A percentile compares a stretch with the other conserved stretches of the same genome.
phyloP scores from a whole-genome alignment of 768 basidiomycete genomes.

The Tylopilus felleus region DNA sequence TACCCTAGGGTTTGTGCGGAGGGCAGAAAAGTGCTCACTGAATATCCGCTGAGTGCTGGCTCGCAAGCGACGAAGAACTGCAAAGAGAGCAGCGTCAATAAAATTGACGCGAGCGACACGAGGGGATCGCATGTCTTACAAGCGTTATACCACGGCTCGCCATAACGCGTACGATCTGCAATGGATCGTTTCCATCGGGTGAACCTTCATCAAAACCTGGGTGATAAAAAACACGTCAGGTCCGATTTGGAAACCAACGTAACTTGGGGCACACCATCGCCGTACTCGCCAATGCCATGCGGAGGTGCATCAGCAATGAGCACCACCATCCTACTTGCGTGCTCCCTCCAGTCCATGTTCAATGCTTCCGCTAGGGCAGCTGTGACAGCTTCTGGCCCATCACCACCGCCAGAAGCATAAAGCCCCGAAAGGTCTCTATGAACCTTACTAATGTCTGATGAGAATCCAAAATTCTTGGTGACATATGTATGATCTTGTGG shows the following conservation, averaged over 20 bases:
- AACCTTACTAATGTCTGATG: constrained; percentile 85
- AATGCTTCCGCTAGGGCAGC: constrained; percentile 85
- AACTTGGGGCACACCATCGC: constrained; percentile 67
- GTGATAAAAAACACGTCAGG: constrained; percentile 10
- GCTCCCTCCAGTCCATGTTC: constrained; percentile 86
- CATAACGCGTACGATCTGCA: constrained; percentile 85
- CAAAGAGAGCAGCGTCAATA: constrained; percentile 4
- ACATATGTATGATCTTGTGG: constrained; percentile 97
- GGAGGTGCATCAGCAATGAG: constrained; percentile 97
- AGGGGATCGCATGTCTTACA: constrained; percentile 42
- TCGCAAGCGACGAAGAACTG: constrained; percentile 99
- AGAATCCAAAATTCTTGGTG: constrained; percentile 91
- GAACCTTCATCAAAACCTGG: constrained; percentile 91
- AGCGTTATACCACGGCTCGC: constrained; percentile 87
- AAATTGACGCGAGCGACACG: not conserved
- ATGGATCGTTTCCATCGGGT: constrained; percentile 89
- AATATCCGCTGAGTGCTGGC: constrained; percentile 90
- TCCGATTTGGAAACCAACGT: constrained; percentile 1
- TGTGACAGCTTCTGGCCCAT: constrained; percentile 96
- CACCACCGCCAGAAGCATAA: constrained; percentile 88
- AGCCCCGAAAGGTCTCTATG: constrained; percentile 78
- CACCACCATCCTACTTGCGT: constrained; percentile 93
- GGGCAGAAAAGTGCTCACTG: constrained; percentile 45
- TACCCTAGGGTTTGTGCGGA: constrained; percentile 9
- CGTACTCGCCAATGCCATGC: constrained; percentile 96